phyloP scores from a whole-genome alignment of 495 filamentous ascomycete genomes.

The Neurospora sp. region DNA sequence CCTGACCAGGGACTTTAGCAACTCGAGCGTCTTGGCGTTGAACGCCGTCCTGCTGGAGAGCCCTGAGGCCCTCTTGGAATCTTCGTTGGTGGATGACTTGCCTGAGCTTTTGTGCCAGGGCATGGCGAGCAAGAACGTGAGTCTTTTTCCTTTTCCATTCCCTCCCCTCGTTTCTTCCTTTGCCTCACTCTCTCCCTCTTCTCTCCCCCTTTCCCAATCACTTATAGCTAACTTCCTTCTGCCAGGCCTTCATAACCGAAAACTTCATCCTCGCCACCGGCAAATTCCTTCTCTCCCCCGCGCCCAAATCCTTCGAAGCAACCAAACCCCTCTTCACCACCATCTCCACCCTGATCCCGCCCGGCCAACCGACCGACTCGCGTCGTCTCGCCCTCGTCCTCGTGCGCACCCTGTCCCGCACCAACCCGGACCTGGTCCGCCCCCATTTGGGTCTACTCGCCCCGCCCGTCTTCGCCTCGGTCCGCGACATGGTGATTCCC shows the following conservation, averaged over 20 bases:
- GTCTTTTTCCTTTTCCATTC: not conserved
- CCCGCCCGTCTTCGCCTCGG: constrained; percentile 76
- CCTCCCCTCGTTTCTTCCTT: not conserved
- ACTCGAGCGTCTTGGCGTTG: constrained; percentile 62
- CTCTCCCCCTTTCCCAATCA: not conserved
- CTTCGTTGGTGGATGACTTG: constrained; percentile 57
- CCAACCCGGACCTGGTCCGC: constrained; percentile 61
- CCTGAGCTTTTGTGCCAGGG: constrained; percentile 69
- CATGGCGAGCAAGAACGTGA: constrained; percentile 63
- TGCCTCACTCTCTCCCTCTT: not conserved
- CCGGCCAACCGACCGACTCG: constrained; percentile 68
- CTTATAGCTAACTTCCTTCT: not conserved
- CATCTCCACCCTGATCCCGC: constrained; percentile 61
- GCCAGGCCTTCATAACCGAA: constrained; percentile 69
- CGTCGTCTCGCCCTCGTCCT: constrained; percentile 85
- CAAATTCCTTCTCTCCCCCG: constrained; percentile 72
- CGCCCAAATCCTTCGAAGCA: constrained; percentile 52
- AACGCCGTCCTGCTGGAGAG: constrained; percentile 83
- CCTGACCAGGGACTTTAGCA: constrained; percentile 58
- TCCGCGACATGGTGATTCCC: constrained; percentile 89
- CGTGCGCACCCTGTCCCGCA: constrained; percentile 70
- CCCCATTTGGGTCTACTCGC: constrained; percentile 72
- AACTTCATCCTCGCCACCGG: constrained; percentile 91
- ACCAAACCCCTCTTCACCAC: constrained; percentile 71
- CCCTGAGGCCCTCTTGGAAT: constrained; percentile 52